Conservation (phyloP, 2,329 filamentous ascomycete species). For the Lasiodiplodia theobromae region DNA sequence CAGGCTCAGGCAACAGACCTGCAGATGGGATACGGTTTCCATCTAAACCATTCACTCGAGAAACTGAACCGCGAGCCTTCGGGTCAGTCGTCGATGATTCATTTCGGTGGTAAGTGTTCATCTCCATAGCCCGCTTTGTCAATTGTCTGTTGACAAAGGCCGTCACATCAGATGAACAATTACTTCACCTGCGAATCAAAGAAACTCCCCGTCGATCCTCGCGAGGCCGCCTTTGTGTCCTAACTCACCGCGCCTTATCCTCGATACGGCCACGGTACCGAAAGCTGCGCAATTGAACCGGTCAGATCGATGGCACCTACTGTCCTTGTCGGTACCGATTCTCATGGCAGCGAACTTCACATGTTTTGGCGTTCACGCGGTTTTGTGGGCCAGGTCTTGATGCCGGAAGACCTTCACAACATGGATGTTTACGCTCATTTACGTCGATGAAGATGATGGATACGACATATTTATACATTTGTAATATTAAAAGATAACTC, state of each 20-base stretch:
- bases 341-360: not conserved
- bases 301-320: not conserved
- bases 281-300: slow-evolving; percentile 3
- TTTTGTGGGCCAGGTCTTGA: not conserved
- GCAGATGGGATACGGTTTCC: not conserved
- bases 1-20: not conserved
- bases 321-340: not conserved
- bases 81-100: not conserved
- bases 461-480: not conserved
- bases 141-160: not conserved
- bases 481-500: not conserved
- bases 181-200: not conserved
- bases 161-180: slow-evolving; percentile 5
- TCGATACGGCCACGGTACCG: slow-evolving; percentile 2
- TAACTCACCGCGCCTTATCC: slow-evolving; percentile 4
- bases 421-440: not conserved
- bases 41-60: not conserved
- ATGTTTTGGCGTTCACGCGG: not conserved
- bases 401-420: not conserved
- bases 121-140: not conserved
- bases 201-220: not conserved
- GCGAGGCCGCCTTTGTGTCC: not conserved
- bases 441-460: not conserved
- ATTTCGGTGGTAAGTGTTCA: slow-evolving; percentile 10
- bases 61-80: not conserved